A percentile compares a stretch with the other conserved stretches of the same genome.
Conservation (phyloP, 164 flowering plant species). For the Sextonia rubra region DNA sequence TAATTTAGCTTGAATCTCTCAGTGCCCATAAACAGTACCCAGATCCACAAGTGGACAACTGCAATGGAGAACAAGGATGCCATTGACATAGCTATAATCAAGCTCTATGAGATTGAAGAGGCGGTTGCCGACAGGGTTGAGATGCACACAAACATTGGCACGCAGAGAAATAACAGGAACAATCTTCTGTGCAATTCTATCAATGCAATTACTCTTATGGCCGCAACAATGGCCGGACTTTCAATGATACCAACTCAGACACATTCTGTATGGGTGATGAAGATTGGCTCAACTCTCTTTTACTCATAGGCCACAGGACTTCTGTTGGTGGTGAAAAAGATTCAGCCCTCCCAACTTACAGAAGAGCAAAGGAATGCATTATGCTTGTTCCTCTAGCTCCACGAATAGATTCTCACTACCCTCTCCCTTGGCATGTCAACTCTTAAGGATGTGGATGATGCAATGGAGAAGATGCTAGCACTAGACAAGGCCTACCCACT, state of each 20-base stretch:
- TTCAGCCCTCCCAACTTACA: slow-evolving; percentile 76
- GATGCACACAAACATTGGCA: slow-evolving; percentile 45
- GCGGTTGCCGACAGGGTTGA: slow-evolving; percentile 36
- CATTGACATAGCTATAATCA: slow-evolving; percentile 9
- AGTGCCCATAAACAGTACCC: neutral
- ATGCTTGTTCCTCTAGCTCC: slow-evolving; percentile 54
- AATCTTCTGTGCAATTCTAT: slow-evolving; percentile 34
- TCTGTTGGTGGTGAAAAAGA: slow-evolving; percentile 51
- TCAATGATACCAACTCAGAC: slow-evolving; percentile 59
- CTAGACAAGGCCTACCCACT: slow-evolving; percentile 57
- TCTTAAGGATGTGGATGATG: slow-evolving; percentile 20
- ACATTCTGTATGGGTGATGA: slow-evolving; percentile 27
- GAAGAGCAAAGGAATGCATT: slow-evolving; percentile 71
- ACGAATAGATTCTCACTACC: slow-evolving; percentile 31
- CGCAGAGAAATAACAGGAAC: slow-evolving; percentile 52
- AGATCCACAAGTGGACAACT: neutral
- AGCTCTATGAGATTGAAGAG: slow-evolving; percentile 37
- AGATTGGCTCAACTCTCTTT: slow-evolving; percentile 38
- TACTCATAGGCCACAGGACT: slow-evolving; percentile 55
- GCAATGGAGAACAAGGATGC: neutral
- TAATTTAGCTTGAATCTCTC: too few species aligned
- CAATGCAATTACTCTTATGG: slow-evolving; percentile 38
- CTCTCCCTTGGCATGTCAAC: slow-evolving; percentile 26
- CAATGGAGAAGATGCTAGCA: slow-evolving; percentile 38
- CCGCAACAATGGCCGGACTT: slow-evolving; percentile 41